Percentiles rank a stretch among this genome's conserved stretches.
These are phyloP conservation scores for Flammula alnicola DNA, from an alignment of 1,284 basidiomycete genomes.

Conservation along the genomic window DNA sequence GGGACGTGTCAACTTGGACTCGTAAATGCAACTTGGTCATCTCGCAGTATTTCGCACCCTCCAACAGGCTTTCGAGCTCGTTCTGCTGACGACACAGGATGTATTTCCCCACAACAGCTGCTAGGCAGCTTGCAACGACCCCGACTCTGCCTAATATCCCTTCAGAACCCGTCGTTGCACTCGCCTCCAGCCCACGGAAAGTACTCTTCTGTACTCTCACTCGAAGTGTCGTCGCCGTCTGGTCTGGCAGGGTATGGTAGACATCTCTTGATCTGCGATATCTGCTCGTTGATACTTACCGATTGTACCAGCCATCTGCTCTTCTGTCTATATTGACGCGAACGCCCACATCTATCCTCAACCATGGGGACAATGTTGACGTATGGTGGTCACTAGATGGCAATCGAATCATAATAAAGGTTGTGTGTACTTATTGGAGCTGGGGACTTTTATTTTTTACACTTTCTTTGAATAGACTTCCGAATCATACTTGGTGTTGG, in stretches of 20 bases:
- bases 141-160: constrained; percentile 68
- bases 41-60: constrained; percentile 7
- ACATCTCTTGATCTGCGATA: constrained; percentile 8
- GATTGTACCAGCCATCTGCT: constrained; percentile 70
- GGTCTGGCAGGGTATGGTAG: constrained; percentile 82
- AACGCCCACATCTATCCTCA: constrained; percentile 73
- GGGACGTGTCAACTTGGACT: constrained; percentile 13
- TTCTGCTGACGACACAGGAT: constrained; percentile 40
- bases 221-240: constrained; percentile 69
- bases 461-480: constrained; percentile 67
- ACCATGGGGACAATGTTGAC: constrained; percentile 79
- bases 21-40: constrained; percentile 14
- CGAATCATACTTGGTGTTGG: constrained; percentile 77
- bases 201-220: constrained; percentile 81
- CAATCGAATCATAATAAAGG: constrained; percentile 77
- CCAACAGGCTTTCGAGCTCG: constrained; percentile 7
- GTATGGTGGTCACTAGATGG: constrained; percentile 85
- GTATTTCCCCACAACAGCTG: constrained; percentile 85
- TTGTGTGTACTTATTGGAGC: constrained; percentile 27
- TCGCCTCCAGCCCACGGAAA: constrained; percentile 72
- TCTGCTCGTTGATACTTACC: constrained; percentile 16
- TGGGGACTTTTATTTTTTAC: constrained; percentile 11
- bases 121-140: constrained; percentile 68
- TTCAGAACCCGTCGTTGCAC: constrained; percentile 59
- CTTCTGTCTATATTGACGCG: constrained; percentile 77